Evolutionary conservation across 2,329 filamentous ascomycete genomes (phyloP).

Genomic region (Thielaviopsis populi): DNA sequence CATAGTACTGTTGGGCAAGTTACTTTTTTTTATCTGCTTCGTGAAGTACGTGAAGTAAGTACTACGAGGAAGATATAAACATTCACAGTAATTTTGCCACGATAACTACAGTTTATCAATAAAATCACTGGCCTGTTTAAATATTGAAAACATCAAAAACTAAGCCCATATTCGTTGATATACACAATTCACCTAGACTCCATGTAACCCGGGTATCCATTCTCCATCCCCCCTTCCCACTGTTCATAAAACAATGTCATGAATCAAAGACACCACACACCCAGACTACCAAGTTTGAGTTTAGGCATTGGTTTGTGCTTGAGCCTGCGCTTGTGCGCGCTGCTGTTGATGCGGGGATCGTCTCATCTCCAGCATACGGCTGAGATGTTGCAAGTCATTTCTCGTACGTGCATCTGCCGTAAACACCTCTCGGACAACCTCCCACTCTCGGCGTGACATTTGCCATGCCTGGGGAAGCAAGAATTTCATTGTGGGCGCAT

Average conservation of each 20-base stretch:
- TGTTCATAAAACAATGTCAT: not conserved
- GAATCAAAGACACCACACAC: not conserved
- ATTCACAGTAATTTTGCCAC: too few species aligned
- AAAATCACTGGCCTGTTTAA: not conserved
- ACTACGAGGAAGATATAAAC: too few species aligned
- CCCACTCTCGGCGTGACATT: slow-evolving; percentile 58
- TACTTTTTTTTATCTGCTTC: too few species aligned
- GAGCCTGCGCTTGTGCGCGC: not conserved
- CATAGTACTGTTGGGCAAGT: too few species aligned
- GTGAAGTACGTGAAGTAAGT: too few species aligned
- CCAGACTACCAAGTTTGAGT: too few species aligned
- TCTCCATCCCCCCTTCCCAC: not conserved
- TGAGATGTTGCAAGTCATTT: slow-evolving; percentile 44
- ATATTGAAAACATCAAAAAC: not conserved
- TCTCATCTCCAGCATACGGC: slow-evolving; percentile 35
- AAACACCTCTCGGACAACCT: slow-evolving; percentile 54
- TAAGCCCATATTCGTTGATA: not conserved
- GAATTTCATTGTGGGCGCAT: slow-evolving; percentile 51
- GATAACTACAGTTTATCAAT: too few species aligned
- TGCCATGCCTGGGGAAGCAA: slow-evolving; percentile 52
- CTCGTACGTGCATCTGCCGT: slow-evolving; percentile 49
- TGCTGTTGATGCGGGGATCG: slow-evolving; percentile 7
- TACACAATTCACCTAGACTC: not conserved
- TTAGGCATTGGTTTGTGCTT: not conserved
- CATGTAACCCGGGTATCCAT: not conserved